phyloP scores from a whole-genome alignment of 2,329 filamentous ascomycete species.

The Dissoconium aciculare region DNA sequence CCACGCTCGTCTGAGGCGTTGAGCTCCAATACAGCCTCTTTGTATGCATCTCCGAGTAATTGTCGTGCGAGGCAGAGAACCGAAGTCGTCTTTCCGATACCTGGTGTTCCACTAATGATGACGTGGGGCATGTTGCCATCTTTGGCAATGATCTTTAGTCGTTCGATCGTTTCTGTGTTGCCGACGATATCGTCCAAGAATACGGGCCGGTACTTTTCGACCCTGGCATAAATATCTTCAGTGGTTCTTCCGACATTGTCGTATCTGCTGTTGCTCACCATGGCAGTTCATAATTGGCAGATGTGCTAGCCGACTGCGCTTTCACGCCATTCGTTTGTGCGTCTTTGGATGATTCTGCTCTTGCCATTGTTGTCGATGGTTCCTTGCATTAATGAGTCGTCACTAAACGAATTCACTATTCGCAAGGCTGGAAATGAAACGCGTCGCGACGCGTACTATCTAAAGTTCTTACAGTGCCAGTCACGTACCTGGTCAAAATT shows the following conservation, averaged over 20 bases:
- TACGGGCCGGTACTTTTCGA: slow-evolving; percentile 92
- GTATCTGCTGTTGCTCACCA: slow-evolving; percentile 41
- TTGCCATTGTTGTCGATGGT: slow-evolving; percentile 29
- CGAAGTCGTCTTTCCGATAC: slow-evolving; percentile 96
- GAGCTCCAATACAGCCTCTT: slow-evolving; percentile 89
- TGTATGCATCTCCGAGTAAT: slow-evolving; percentile 81
- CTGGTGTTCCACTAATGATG: slow-evolving; percentile 98
- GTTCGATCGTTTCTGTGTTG: slow-evolving; percentile 94
- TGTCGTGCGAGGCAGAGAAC: slow-evolving; percentile 86
- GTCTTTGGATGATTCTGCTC: slow-evolving; percentile 36
- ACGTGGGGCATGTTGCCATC: slow-evolving; percentile 99
- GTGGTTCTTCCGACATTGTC: background rate
- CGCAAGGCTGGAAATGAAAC: no score
- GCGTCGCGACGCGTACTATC: no score
- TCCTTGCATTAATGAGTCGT: no score
- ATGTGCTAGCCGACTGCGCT: slow-evolving; percentile 25
- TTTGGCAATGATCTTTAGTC: slow-evolving; percentile 93
- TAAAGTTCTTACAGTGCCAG: no score
- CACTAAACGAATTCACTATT: no score
- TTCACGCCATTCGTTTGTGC: slow-evolving; percentile 31
- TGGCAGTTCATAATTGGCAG: slow-evolving; percentile 57
- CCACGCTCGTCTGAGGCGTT: slow-evolving; percentile 94
- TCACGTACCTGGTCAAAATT: no score
- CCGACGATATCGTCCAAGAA: slow-evolving; percentile 95
- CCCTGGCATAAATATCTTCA: slow-evolving; percentile 43